These are phyloP conservation scores for Eimeria sp. DNA, from an alignment of 169 alveolate species.

Conservation along the genomic window DNA sequence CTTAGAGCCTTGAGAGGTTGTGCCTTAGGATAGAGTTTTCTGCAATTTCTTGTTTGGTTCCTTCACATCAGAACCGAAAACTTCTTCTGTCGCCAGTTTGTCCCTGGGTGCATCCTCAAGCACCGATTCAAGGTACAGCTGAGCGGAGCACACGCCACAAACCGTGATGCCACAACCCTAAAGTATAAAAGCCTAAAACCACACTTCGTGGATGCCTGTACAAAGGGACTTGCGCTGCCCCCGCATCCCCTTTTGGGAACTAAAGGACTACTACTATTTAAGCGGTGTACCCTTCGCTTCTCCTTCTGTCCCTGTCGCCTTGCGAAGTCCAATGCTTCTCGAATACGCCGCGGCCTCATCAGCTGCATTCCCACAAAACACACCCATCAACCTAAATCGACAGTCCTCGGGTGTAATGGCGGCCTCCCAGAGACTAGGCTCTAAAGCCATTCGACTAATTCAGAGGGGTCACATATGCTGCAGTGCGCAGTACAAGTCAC, in stretches of 20 bases:
- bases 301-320: constrained; percentile 66
- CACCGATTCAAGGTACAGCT: constrained; percentile 38
- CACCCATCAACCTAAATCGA: neutral
- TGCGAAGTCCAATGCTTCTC: constrained; percentile 41
- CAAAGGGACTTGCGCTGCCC: neutral
- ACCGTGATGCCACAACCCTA: neutral
- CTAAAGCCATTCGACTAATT: neutral
- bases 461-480: neutral
- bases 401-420: neutral
- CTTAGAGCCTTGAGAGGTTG: neutral
- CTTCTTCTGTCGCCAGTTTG: constrained; percentile 18
- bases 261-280: neutral
- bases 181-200: neutral
- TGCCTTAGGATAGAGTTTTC: neutral
- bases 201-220: neutral
- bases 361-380: constrained; percentile 27
- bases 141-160: neutral
- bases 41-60: neutral
- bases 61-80: neutral
- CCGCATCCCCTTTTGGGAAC: neutral
- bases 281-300: constrained; percentile 6
- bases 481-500: neutral
- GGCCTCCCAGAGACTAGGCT: neutral
- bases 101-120: constrained; percentile 6
- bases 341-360: constrained; percentile 57